Base-by-base conservation (phyloP, 768 basidiomycete genomes). In the Polyporus arcularius region DNA sequence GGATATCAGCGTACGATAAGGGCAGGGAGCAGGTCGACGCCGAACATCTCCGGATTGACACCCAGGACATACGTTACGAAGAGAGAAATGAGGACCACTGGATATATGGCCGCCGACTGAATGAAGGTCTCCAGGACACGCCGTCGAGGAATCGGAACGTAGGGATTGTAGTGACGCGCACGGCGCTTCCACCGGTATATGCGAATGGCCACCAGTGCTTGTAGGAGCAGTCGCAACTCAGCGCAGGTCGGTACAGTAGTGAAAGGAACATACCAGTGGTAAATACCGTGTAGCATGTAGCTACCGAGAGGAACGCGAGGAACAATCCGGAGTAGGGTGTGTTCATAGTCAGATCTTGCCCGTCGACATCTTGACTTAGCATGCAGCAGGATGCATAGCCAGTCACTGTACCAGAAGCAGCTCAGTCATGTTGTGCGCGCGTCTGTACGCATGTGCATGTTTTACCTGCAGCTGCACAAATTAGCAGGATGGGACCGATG, bases 1-100 rank as follows among this genome's bases (percentile, higher is more conserved):
- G 10, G n/a, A 16, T 28, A 55, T 47, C 35, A 53, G 21, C 53
- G 30, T n/a, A 38, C 59, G 38, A 60, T 38, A 39, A 54, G 46
- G 32, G 43, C 40, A 6, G n/a, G 8, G 18, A 43, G 26, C 15
- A 31, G 40, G 40, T 39, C 47, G 40, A 30, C 41, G 35, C 39
- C 26, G 28, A 51, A 28, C 31, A 51, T 41, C 53, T 15, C 43
- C 32, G 21, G 51, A 38, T 41, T 53, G 12, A 31, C 51, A 38
- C 51, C 51, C 14, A 39, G n/a, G n/a, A 53, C 30, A 31, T 53
- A 39, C 30, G 51, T 53, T 15, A 32, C 30, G 28, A 51, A 32
- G n/a, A 31, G 38, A 10, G 49, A 51, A 0, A 53, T 39, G 31
- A 39, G 52, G 11, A 40, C 52, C 15, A 45, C 43, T 12, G 43